phyloP scores from a whole-genome alignment of 2,329 filamentous ascomycete genomes.

The Phoma sp. region DNA sequence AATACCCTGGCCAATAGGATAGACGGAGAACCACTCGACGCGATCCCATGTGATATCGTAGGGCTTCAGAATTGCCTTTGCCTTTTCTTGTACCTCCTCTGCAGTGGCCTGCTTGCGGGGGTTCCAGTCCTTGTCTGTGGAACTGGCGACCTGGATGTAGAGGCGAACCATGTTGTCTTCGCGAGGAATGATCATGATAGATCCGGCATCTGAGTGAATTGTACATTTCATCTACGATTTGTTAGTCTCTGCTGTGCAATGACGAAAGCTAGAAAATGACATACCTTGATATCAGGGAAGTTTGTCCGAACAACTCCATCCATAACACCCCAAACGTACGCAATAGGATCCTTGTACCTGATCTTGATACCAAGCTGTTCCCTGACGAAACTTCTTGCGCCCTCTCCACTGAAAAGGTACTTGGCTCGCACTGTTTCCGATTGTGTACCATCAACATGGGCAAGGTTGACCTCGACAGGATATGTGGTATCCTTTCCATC shows the following conservation, averaged over 20 bases:
- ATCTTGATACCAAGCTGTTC: slow-evolving; percentile 72
- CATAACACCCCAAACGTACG: slow-evolving; percentile 72
- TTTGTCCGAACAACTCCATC: slow-evolving; percentile 69
- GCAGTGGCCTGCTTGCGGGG: slow-evolving; percentile 66
- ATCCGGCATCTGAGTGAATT: slow-evolving; percentile 70
- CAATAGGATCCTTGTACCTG: slow-evolving; percentile 68
- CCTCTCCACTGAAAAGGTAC: slow-evolving; percentile 70
- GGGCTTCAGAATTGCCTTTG: slow-evolving; percentile 66
- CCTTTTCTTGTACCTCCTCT: slow-evolving; percentile 65
- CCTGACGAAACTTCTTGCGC: slow-evolving; percentile 66
- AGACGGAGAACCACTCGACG: slow-evolving; percentile 71
- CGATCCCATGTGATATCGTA: slow-evolving; percentile 70
- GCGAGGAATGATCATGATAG: slow-evolving; percentile 68
- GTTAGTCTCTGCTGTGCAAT: slow-evolving; percentile 17
- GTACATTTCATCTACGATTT: slow-evolving; percentile 67
- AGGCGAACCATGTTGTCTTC: slow-evolving; percentile 63
- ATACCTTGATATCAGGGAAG: slow-evolving; percentile 68
- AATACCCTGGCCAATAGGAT: slow-evolving; percentile 71
- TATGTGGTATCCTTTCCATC: slow-evolving; percentile 70
- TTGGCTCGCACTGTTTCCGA: slow-evolving; percentile 71
- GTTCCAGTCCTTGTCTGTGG: slow-evolving; percentile 67
- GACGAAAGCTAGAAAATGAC: background rate
- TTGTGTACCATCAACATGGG: slow-evolving; percentile 75
- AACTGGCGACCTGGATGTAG: slow-evolving; percentile 68
- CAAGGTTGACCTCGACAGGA: slow-evolving; percentile 79